phyloP scores from a whole-genome alignment of 495 filamentous ascomycete genomes.

The Xylaria acuta region DNA sequence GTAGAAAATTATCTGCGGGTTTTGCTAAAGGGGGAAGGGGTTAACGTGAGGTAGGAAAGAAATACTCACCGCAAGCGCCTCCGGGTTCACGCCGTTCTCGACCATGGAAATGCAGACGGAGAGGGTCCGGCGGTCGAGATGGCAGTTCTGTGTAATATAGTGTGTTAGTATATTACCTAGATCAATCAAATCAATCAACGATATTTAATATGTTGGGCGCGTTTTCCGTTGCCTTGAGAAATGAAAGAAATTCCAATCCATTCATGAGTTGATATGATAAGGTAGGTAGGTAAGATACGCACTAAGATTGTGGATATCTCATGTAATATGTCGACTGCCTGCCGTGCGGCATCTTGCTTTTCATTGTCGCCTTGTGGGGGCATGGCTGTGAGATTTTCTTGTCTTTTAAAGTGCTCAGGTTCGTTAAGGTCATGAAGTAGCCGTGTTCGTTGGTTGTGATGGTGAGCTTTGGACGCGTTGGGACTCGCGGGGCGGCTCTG shows the following conservation, averaged over 20 bases:
- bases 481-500: background rate
- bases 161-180: background rate
- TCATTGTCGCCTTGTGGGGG: slow-evolving; percentile 52
- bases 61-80: slow-evolving; percentile 83
- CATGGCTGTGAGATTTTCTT: slow-evolving; percentile 26
- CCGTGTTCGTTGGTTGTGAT: background rate
- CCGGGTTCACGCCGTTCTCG: slow-evolving; percentile 96
- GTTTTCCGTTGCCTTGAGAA: background rate
- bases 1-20: background rate
- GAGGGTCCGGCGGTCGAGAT: slow-evolving; percentile 86
- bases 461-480: slow-evolving; percentile 6
- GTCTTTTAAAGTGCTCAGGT: background rate
- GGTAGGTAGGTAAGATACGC: slow-evolving; percentile 17
- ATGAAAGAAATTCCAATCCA: background rate
- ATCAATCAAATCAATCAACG: background rate
- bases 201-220: background rate
- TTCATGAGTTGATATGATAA: background rate
- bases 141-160: slow-evolving; percentile 76
- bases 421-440: background rate
- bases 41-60: background rate
- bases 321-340: slow-evolving; percentile 93
- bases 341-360: slow-evolving; percentile 89
- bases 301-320: slow-evolving; percentile 93
- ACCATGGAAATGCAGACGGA: slow-evolving; percentile 94
- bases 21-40: background rate